Evolutionary conservation across 352 stramenopile species (phyloP).

Genomic region (Phytophthora cactorum): DNA sequence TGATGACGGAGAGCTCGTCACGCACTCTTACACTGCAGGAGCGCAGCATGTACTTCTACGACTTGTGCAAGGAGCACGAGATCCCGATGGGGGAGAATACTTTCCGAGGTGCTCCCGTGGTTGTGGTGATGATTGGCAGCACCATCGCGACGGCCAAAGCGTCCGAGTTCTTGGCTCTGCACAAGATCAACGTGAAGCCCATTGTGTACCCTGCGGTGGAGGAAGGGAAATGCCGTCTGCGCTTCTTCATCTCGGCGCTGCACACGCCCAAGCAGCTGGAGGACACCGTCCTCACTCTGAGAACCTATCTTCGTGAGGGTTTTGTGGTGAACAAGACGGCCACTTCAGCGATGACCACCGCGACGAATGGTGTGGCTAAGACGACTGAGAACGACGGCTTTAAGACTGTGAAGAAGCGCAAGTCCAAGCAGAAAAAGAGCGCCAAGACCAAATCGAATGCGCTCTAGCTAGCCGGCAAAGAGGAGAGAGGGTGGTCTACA

Average conservation of each 20-base stretch:
- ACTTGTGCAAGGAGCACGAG: slow-evolving; percentile 69
- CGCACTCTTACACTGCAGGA: slow-evolving; percentile 72
- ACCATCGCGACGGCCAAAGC: slow-evolving; percentile 82
- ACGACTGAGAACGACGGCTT: slow-evolving; percentile 18
- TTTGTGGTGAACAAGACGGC: slow-evolving; percentile 6
- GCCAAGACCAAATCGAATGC: slow-evolving; percentile 15
- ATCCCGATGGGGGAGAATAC: slow-evolving; percentile 68
- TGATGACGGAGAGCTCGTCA: slow-evolving; percentile 65
- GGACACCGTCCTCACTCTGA: slow-evolving; percentile 52
- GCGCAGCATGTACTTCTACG: slow-evolving; percentile 76
- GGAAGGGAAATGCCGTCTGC: slow-evolving; percentile 82
- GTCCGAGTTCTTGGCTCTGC: slow-evolving; percentile 62
- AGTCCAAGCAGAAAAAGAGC: slow-evolving; percentile 34
- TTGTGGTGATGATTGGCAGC: slow-evolving; percentile 81
- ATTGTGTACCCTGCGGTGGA: slow-evolving; percentile 89
- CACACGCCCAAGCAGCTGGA: slow-evolving; percentile 78
- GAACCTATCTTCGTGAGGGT: slow-evolving; percentile 38
- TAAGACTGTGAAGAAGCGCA: slow-evolving; percentile 35
- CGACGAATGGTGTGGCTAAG: slow-evolving; percentile 6
- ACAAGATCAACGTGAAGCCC: slow-evolving; percentile 83
- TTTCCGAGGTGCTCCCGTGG: slow-evolving; percentile 73
- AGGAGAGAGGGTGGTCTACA: not conserved
- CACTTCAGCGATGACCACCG: not conserved
- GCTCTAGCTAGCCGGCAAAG: not conserved
- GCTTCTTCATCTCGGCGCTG: slow-evolving; percentile 87